Evolutionary conservation across 176 grass and related monocot species (phyloP), one percentile per base, ranked within the genome.

Genomic region (Oryza glumipatula): DNA sequence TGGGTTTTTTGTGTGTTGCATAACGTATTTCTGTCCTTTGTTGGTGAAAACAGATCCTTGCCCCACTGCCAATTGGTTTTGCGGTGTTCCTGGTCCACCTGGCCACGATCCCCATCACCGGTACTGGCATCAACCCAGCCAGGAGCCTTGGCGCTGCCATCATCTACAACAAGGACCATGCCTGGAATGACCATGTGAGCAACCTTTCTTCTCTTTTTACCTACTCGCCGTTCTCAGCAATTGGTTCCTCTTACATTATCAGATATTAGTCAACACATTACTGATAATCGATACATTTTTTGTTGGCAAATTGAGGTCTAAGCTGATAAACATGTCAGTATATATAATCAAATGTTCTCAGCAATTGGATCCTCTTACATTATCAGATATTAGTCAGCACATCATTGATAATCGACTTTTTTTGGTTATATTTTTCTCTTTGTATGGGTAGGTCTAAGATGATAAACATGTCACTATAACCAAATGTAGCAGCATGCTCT

Each of bases 61-160:
- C 95, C 32, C 95, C 95, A 39, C 81, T 98, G 64, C 95, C 95
- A 48, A 98, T 98, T 79, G 95, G 95, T 11, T 98, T 98, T 43
- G 95, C 90, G 6, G 95, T 97, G 79, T 97, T 97, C 87, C 91
- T 97, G 75, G 95, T 97, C 78, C 95, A 97, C 79, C 70, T 97
- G 87, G 95, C 95, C 65, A 97, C 95, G 76, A 97, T 97, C 81
- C 95, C 95, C 72, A 97, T 97, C 80, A 97, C 95, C 33, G 95
- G 95, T 70, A 97, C 95, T 9, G 95, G 95, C 81, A 97, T 97
- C 90, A 97, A 97, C 88, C 95, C 95, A 39, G 95, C 95, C 41
- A 84, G 95, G 70, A 97, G 95, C 82, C 92, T 97, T 70, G 92
- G 90, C 16, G 90, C 95, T 78, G 90, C 92, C 81, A 85, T 94